Evolutionary conservation across 805 yeast species (phyloP), one percentile per base, ranked within the genome.

Genomic region (Babjeviella inositovora): DNA sequence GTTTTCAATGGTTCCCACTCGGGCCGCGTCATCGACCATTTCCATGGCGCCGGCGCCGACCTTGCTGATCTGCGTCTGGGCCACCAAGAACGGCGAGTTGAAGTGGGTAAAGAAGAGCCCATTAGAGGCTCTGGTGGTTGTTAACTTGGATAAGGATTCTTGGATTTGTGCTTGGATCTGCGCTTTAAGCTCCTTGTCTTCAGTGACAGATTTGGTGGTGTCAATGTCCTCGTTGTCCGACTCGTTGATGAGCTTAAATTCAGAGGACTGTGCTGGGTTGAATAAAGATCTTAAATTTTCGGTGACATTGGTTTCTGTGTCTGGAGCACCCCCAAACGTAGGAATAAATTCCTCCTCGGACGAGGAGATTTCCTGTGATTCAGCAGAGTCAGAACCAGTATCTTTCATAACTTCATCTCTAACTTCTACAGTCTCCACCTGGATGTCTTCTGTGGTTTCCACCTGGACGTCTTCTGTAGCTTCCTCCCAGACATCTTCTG

Each of bases 11-110:
- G n/a, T n/a, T 3, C 25, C 35, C n/a, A n/a, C n/a, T n/a, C n/a
- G n/a, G 4, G 23, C 29, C 4, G 38, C 37, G 8, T 39, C 43
- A 8, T 33, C 37, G 1, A 34, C 28, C 10, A 37, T 30, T 7
- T 42, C 36, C 15, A 56, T 45, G 8, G 40, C 38, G 4, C 41
- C 43, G 5, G 33, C 32, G 6, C 41, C 50, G 17, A 76, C 34
- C 36, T 70, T 74, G 28, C 63, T 65, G 22, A 82, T 43, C 42
- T 79, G 93, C 0, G 94, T 60, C 47, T 85, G 97, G 0, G 95
- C 73, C 23, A 65, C 67, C 32, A 87, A 53, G 48, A 81, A 87
- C 1, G 95, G 95, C 1, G 96, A 85, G 11, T 76, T 76, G 8
- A 58, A 51, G 42, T 87, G 96, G 2, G 74, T 52, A 62, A 92